Base-by-base conservation (phyloP, 352 stramenopile genomes). In the Halophytophthora polymorphica region DNA sequence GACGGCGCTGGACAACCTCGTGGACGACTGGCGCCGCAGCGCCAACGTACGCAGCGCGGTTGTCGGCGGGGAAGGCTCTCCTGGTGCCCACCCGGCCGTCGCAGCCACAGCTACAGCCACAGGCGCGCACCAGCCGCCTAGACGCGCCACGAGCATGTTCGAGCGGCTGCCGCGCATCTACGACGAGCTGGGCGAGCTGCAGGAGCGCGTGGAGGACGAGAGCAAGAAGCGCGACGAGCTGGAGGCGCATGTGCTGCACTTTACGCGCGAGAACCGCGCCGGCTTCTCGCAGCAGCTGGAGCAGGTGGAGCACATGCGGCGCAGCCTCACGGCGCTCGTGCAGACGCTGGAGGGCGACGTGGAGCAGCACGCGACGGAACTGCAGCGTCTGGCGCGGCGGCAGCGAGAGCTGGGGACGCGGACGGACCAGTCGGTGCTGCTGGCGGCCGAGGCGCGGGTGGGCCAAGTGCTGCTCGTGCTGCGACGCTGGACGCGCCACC, bases 1-100 rank as follows among this genome's bases (percentile, higher is more conserved):
- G 10, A 81, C 69, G 15, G 71, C 65, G 29, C 68, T 93, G 17
- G 83, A 93, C 52, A 88, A 88, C 47, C 56, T 91, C 17, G 80
- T 93, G 51, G 80, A 93, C 51, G 77, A 89, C 58, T 93, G 80
- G 80, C 71, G 80, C 29, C 79, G 77, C 46, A 86, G 67, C 18
- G 69, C 78, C 4, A 81, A 64, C 42, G 28, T 81, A 17, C 64
- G 68, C 41, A 69, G 39, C 29, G 14, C 29, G 18, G 38, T 17
- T 1, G 44, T 56, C 19, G 28, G 44, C 6, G 50, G 49, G 19
- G 50, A 21, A 29, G 55, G 31, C 35, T 53, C 40, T 1, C 29
- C 51, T 14, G 28, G 44, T 18, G 21, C 44, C 10, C n/a, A n/a
- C n/a, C n/a, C n/a, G n/a, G n/a, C n/a, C n/a, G n/a, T n/a, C n/a